phyloP scores from a whole-genome alignment of 2,329 filamentous ascomycete species.

The Calonectria ilicicola region DNA sequence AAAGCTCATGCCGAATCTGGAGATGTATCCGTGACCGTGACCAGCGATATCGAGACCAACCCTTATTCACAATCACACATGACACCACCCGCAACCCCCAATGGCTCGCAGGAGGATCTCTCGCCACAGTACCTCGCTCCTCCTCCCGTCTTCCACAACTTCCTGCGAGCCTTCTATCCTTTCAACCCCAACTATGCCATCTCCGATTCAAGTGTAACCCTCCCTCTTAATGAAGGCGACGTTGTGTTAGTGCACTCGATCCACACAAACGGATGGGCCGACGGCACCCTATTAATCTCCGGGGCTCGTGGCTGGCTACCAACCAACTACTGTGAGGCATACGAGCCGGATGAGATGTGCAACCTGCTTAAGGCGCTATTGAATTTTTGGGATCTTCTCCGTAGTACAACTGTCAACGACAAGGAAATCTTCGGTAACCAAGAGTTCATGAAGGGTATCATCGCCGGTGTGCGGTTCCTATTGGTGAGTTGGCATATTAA shows the following conservation, averaged over 20 bases:
- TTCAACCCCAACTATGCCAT: constrained; percentile 85
- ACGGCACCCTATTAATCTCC: constrained; percentile 88
- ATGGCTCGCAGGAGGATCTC: constrained; percentile 73
- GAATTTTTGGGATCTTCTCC: constrained; percentile 91
- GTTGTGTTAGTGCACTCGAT: constrained; percentile 95
- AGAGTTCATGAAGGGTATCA: constrained; percentile 93
- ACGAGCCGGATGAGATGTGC: constrained; percentile 88
- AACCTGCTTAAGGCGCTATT: constrained; percentile 87
- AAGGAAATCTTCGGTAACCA: constrained; percentile 87
- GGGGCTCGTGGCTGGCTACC: constrained; percentile 95
- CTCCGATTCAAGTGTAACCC: constrained; percentile 87
- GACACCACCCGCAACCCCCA: constrained; percentile 82
- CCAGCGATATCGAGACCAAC: constrained; percentile 50
- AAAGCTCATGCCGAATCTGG: constrained; percentile 51
- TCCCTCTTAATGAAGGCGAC: constrained; percentile 90
- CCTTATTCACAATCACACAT: constrained; percentile 70
- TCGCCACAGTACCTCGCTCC: constrained; percentile 57
- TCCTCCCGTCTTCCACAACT: constrained; percentile 88
- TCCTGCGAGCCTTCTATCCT: constrained; percentile 92
- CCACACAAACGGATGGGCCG: constrained; percentile 98
- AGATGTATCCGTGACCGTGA: constrained; percentile 46
- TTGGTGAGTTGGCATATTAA: constrained; percentile 70
- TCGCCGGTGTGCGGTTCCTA: constrained; percentile 91
- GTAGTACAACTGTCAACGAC: constrained; percentile 81
- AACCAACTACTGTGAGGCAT: constrained; percentile 97